phyloP scores from a whole-genome alignment of 352 stramenopile genomes.

The Pythium myriotylum region DNA sequence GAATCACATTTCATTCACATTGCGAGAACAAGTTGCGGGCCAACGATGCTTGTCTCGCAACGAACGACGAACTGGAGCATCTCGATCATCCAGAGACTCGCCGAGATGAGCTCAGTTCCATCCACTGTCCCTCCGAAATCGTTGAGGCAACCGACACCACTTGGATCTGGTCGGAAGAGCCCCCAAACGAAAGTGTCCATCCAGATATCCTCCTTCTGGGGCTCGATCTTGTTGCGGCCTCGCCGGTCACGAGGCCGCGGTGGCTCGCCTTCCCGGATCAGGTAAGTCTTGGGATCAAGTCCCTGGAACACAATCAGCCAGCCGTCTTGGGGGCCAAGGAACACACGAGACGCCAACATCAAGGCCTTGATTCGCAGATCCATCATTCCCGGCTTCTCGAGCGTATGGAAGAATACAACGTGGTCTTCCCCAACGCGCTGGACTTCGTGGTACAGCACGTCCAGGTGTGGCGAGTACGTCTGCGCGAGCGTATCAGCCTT shows the following conservation, averaged over 20 bases:
- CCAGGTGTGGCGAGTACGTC: slow-evolving; percentile 52
- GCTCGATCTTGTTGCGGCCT: slow-evolving; percentile 53
- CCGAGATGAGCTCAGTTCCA: slow-evolving; percentile 53
- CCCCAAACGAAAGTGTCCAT: slow-evolving; percentile 75
- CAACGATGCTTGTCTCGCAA: slow-evolving; percentile 53
- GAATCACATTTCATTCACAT: slow-evolving; percentile 11
- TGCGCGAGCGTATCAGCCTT: slow-evolving; percentile 45
- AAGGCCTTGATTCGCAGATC: slow-evolving; percentile 65
- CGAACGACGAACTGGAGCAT: slow-evolving; percentile 69
- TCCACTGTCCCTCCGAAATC: slow-evolving; percentile 68
- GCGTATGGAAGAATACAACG: slow-evolving; percentile 73
- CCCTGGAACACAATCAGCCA: slow-evolving; percentile 56
- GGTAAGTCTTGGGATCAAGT: slow-evolving; percentile 56
- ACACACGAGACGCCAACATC: slow-evolving; percentile 60
- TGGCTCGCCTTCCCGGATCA: slow-evolving; percentile 51
- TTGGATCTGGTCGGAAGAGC: slow-evolving; percentile 49
- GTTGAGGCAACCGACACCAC: slow-evolving; percentile 46
- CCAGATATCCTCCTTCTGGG: slow-evolving; percentile 59
- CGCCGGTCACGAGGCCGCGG: slow-evolving; percentile 47
- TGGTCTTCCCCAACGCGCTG: slow-evolving; percentile 60
- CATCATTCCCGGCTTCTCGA: slow-evolving; percentile 43
- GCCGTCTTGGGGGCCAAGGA: slow-evolving; percentile 43
- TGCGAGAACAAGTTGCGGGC: slow-evolving; percentile 38
- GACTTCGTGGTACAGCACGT: slow-evolving; percentile 65
- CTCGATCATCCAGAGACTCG: slow-evolving; percentile 73